These are phyloP conservation scores for Aspergillus quadrilineatus DNA, from an alignment of 2,329 filamentous ascomycete species.

Conservation along the genomic window DNA sequence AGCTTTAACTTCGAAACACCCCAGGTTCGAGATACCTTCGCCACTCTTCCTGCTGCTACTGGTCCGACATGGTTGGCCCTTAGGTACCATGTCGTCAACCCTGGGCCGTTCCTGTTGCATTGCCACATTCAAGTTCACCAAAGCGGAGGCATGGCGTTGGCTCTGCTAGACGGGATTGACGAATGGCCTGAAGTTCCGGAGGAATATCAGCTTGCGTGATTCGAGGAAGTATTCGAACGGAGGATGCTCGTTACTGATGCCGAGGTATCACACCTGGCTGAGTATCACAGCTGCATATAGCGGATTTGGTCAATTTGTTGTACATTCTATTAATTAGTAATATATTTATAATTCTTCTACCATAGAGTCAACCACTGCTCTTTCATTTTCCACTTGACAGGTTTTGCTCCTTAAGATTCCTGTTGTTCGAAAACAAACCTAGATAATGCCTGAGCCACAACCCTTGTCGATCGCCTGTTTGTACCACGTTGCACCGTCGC, in stretches of 20 bases:
- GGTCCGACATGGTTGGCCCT: constrained; percentile 51
- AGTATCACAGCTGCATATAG: not conserved
- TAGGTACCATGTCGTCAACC: constrained; percentile 54
- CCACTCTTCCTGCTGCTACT: constrained; percentile 36
- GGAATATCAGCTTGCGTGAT: constrained; percentile 22
- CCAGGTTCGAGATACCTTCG: constrained; percentile 53
- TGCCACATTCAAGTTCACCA: constrained; percentile 59
- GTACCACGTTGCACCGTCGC: too few species aligned
- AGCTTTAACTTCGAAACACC: constrained; percentile 60
- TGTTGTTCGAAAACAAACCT: too few species aligned
- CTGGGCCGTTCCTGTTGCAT: constrained; percentile 57
- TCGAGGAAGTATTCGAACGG: not conserved
- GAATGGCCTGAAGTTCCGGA: constrained; percentile 31
- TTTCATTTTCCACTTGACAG: not conserved
- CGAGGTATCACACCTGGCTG: not conserved
- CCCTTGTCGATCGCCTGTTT: too few species aligned
- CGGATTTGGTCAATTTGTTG: not conserved
- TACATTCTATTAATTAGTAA: not conserved
- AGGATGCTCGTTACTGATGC: not conserved
- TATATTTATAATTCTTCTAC: not conserved
- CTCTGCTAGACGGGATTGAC: constrained; percentile 47
- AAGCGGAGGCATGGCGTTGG: constrained; percentile 56
- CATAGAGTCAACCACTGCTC: not conserved
- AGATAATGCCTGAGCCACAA: too few species aligned
- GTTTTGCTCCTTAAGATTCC: too few species aligned